Base-by-base conservation (phyloP, 2,329 filamentous ascomycete genomes). In the Chrysoporthe cubensis region DNA sequence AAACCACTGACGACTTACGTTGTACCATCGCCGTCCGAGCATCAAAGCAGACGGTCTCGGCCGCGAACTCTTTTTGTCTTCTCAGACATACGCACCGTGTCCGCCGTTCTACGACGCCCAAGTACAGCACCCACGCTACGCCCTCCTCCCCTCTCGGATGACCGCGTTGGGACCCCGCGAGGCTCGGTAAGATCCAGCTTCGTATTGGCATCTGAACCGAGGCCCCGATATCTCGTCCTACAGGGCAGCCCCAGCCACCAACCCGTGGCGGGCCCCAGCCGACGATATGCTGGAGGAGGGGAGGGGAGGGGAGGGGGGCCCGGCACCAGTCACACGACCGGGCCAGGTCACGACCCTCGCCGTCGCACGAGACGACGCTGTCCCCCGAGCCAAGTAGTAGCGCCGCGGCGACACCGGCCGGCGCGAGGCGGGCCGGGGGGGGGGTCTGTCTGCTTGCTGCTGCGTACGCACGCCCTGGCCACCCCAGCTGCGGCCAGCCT, bases 1-100 rank as follows among this genome's bases (percentile, higher is more conserved):
- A 57, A n/a, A 16, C 54, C 54, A 40, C 54, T 57, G 54, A 57
- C 54, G 54, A n/a, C 18, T 37, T 57, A 8, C 3, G 14, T 57
- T n/a, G 32, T 34, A n/a, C 54, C 18, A 18, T 40, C 18, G 32
- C 48, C 26, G 48, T 54, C 50, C 16, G 50, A 32, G 50, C 26
- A 54, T 11, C 18, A 13, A 54, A 11, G 32, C 32, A 37, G 54
- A 18, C 7, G 34, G 54, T 57, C 34, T 57, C 34, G 54, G 54
- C 34, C 16, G 32, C 40, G 26, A 6, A 32, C 50, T 18, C 46
- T 21, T n/a, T 32, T 21, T 8, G 4, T 9, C 44, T 34, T 54
- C 13, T 54, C 50, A 32, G 50, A 54, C 50, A 54, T 54, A 14
- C 48, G 26, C 50, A 54, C 6, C 21, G 13, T 34, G 50, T 34